These are phyloP conservation scores for Cenchrus fungigraminus DNA, from an alignment of 176 grass and related monocot species.

Conservation along the genomic window DNA sequence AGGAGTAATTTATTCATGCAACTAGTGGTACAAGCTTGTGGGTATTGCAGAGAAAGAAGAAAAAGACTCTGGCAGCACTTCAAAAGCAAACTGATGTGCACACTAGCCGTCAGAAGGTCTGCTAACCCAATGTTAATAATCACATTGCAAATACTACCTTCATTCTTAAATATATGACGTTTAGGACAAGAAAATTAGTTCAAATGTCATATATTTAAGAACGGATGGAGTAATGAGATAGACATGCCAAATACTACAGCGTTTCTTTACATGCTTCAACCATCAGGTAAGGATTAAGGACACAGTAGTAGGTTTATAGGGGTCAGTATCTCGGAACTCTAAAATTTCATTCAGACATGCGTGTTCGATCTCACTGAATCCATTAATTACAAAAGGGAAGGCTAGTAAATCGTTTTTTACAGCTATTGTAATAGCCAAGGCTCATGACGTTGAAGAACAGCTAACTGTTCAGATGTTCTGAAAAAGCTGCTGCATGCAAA, in stretches of 20 bases:
- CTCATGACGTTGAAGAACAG: not conserved
- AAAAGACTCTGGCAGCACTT: constrained; percentile 2
- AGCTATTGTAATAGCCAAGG: not conserved
- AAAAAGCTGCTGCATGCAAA: constrained; percentile 25
- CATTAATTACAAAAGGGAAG: constrained; percentile 52
- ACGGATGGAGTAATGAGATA: not conserved
- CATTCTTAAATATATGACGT: too few relatives aligned
- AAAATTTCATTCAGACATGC: constrained; percentile 35
- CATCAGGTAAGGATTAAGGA: constrained; percentile 36
- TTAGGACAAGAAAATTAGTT: too few relatives aligned
- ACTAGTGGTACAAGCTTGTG: not conserved
- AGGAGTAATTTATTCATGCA: not conserved
- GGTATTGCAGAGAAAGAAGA: not conserved
- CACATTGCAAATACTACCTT: not conserved
- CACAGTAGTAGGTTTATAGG: constrained; percentile 26
- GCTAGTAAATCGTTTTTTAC: not conserved
- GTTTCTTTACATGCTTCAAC: constrained; percentile 24
- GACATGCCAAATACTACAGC: not conserved
- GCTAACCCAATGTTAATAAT: not conserved
- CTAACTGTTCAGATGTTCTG: constrained; percentile 29
- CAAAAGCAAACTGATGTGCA: not conserved
- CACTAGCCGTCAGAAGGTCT: not conserved
- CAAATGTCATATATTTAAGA: too few relatives aligned
- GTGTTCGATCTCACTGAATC: constrained; percentile 43
- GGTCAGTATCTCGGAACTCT: constrained; percentile 47